Evolutionary conservation across 805 yeast species (phyloP), one percentile per base, ranked within the genome.

Genomic region (Candida sakaeoensis): DNA sequence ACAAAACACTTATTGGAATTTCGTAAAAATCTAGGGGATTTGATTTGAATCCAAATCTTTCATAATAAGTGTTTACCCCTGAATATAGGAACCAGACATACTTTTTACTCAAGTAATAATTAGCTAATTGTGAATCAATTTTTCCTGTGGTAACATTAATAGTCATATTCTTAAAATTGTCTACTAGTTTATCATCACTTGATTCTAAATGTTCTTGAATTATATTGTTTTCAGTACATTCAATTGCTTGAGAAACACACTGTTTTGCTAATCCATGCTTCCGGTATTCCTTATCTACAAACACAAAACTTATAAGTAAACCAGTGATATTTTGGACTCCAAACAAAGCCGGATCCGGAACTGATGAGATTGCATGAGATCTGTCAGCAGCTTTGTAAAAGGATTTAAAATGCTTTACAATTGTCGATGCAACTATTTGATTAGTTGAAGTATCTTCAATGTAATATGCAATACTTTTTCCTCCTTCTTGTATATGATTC

Each of bases 31-130:
- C 66, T 9, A 62, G 22, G 0, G 70, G 70, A 42, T 50, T 62
- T 1, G 50, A 41, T 37, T 63, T 61, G 53, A 75, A 84, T 0
- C 90, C 95, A 47, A 82, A 77, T 46, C 68, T 63, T 26, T 68
- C 62, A 57, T 88, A 88, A 49, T 73, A 85, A 23, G 69, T 72
- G 12, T 85, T 91, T 15, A 85, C 77, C 36, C 82, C 93, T 45
- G 91, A 82, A 69, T 85, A 86, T 37, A 87, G 68, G 29, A 48
- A 50, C 72, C 72, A 68, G 36, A 63, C 56, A 46, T 63, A 67
- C 40, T 63, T 46, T 37, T 63, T 62, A 28, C 61, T 44, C 45
- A 66, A 50, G 40, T 63, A 59, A 39, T 66, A 58, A 37, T 53
- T 51, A 25, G 65, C 67, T 50, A 66, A 53, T 9, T 43, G 40